phyloP scores from a whole-genome alignment of 2,329 filamentous ascomycete genomes.

The Tricladium varicosporioides region DNA sequence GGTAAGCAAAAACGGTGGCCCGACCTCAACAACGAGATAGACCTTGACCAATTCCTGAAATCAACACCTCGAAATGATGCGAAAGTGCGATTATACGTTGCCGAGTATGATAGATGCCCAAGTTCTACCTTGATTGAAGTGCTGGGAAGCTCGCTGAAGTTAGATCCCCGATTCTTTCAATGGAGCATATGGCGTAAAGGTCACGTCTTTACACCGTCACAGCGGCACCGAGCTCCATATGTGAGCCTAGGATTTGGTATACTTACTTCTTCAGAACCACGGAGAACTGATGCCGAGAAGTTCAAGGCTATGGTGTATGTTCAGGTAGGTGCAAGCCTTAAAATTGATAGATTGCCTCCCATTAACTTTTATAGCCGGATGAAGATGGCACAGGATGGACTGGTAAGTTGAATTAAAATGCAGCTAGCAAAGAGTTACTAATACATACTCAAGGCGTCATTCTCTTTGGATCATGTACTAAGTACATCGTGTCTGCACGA shows the following conservation, averaged over 20 bases:
- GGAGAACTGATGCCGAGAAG: constrained; percentile 27
- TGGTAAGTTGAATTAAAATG: constrained; percentile 10
- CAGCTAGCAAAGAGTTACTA: no score
- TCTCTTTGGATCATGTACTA: constrained; percentile 26
- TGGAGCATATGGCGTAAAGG: constrained; percentile 22
- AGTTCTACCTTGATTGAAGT: constrained; percentile 17
- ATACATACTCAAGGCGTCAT: constrained; percentile 14
- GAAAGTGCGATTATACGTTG: constrained; percentile 19
- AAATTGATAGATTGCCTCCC: not conserved
- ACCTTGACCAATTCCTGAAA: constrained; percentile 15
- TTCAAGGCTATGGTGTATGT: constrained; percentile 28
- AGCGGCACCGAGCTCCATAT: constrained; percentile 23
- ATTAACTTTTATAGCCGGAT: constrained; percentile 12
- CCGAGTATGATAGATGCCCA: constrained; percentile 14
- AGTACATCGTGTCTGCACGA: constrained; percentile 21
- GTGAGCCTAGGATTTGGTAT: constrained; percentile 26
- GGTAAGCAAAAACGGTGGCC: constrained; percentile 16
- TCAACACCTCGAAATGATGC: not conserved
- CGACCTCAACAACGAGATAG: constrained; percentile 14
- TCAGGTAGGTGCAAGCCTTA: constrained; percentile 1
- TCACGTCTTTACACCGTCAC: constrained; percentile 25
- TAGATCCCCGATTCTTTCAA: constrained; percentile 21
- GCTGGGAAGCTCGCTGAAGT: constrained; percentile 14
- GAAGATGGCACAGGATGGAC: constrained; percentile 27
- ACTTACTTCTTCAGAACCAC: constrained; percentile 15